Base-by-base conservation (phyloP, 371 early-diverging fungal genomes). In the Lichtheimia corymbifera region DNA sequence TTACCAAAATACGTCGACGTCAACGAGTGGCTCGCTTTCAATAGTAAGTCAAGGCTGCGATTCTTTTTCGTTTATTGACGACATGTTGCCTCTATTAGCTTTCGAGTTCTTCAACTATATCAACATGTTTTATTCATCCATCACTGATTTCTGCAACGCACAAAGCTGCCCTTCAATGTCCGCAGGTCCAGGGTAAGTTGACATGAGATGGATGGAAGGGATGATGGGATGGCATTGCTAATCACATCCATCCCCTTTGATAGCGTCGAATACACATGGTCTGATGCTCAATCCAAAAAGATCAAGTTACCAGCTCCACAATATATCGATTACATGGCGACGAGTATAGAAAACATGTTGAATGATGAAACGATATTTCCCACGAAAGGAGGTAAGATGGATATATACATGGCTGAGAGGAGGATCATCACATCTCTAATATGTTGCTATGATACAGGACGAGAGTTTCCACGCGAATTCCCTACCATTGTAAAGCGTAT, bases 71-170 rank as follows among this genome's bases (percentile, higher is more conserved):
- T 9, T 35, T 35, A 35, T 35, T 35, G 35, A 35, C 11, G 5
- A 7, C 47, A n/a, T n/a, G n/a, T n/a, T 47, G 47, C 11, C 47
- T 7, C 7, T 22, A 22, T 22, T 55, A 90, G 91, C 89, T 1
- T 91, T 95, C 73, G 97, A 97, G 71, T 97, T 97, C 71, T 96
- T 95, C 85, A 92, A 93, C 82, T 89, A 93, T 64, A 84, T 93
- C 67, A 94, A 94, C 72, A 78, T 95, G 76, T 96, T 96, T 66
- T 96, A 95, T 71, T 91, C 92, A 44, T 86, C 94, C 12, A 81
- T 97, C 52, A 86, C 94, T 14, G 94, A 96, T 59, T 94, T 91
- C 74, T 97, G 98, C 76, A 91, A 93, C 2, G 75, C 83, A 40
- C 71, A 79, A 30, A 82, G 83, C 35, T 97, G 97, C 65, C 88